These are phyloP conservation scores for Nectriaceae sp. DNA, from an alignment of 2,329 filamentous ascomycete genomes.

Conservation along the genomic window DNA sequence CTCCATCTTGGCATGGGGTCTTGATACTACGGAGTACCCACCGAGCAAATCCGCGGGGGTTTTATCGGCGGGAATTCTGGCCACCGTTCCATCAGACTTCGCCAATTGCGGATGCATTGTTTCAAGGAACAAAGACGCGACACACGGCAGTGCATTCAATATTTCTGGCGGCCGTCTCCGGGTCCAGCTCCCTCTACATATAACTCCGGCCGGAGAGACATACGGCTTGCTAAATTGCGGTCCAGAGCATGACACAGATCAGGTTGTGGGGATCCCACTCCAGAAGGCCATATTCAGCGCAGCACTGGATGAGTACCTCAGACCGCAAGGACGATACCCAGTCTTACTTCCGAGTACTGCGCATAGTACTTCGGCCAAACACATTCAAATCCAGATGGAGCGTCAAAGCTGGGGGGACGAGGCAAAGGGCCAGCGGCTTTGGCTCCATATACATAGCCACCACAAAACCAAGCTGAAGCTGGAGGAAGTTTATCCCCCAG, in stretches of 20 bases:
- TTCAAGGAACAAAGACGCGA: neutral
- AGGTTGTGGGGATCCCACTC: constrained; percentile 7
- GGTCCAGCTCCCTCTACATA: neutral
- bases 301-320: constrained; percentile 4
- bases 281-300: neutral
- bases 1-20: constrained; percentile 21
- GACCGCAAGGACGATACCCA: neutral
- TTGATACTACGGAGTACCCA: neutral
- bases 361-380: neutral
- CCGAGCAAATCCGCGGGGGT: neutral
- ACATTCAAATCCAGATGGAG: constrained; percentile 4
- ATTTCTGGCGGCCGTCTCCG: constrained; percentile 10
- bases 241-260: constrained; percentile 1
- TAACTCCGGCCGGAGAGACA: neutral
- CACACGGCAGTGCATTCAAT: constrained; percentile 3
- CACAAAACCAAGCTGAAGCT: constrained; percentile 1
- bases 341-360: neutral
- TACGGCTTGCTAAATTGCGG: constrained; percentile 11
- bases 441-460: constrained; percentile 2
- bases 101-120: constrained; percentile 9
- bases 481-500: constrained; percentile 1
- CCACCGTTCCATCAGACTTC: constrained; percentile 6
- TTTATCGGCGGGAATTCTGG: neutral
- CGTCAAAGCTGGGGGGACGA: neutral
- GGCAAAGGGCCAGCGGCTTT: neutral